Evolutionary conservation across 179 eudicot species (phyloP), one percentile per base, ranked within the genome.

Genomic region (Silene vulgaris): DNA sequence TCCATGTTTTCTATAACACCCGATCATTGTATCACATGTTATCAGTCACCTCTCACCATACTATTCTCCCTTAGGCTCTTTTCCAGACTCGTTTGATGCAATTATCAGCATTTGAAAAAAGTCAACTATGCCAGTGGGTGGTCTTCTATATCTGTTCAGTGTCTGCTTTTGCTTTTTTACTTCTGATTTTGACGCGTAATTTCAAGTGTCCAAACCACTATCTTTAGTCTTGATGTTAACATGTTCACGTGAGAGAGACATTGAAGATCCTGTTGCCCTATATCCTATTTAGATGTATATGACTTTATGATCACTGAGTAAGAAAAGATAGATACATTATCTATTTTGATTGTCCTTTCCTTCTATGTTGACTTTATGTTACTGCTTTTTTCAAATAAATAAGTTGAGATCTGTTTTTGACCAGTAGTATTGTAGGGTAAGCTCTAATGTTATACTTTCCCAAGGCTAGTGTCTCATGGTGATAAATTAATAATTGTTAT

Each of bases 401-500:
- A 21, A 30, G 20, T 69, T 9, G 8, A 17, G 30, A 69, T 40
- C 6, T 69, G 48, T 17, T 69, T 67, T 69, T 45, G 57, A 43
- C 8, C 56, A 1, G 20, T 21, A 61, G 72, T 43, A 59, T 69
- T 20, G 28, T 59, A 11, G 45, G 61, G 11, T 69, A 45, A 61
- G 26, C 61, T 43, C 35, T 19, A 19, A 43, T 69, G 4, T 64
- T 52, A 48, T 75, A 63, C 16, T 71, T 56, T 54, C 30, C 28
- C 14, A 48, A 71, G 63, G 43, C 37, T 60, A 59, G 65, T 60
- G 7, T 52, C 17, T 5, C 19, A n/a, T 26, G 30, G 56, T 63
- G 69, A 76, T 71, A 29, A 61, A 14, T 59, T 65, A 56, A 72
- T 81, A 14, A 74, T 82, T 43, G 75, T 83, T 69, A 77, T 72